phyloP scores from a whole-genome alignment of 345 rosid species.

The Sonneratia alba region DNA sequence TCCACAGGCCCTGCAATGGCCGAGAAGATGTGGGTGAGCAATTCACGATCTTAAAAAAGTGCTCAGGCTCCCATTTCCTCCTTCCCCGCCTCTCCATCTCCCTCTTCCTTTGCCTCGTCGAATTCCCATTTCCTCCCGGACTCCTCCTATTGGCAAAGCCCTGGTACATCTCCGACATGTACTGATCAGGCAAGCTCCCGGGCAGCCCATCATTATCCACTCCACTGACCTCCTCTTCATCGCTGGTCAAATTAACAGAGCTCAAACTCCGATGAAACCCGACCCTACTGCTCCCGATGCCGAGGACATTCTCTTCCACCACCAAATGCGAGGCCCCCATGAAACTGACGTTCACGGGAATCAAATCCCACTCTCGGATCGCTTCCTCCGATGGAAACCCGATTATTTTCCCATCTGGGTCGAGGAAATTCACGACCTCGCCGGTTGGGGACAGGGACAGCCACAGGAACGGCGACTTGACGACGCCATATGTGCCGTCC shows the following conservation, averaged over 20 bases:
- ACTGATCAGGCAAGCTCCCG: conserved; percentile 43
- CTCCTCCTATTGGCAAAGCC: conserved; percentile 69
- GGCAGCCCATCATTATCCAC: conserved; percentile 20
- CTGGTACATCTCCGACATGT: conserved; percentile 57
- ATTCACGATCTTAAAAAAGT: conserved; percentile 64
- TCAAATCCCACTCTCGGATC: conserved; percentile 24
- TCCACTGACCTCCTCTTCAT: conserved; percentile 32
- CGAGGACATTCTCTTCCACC: conserved; percentile 48
- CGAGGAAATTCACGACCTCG: conserved; percentile 37
- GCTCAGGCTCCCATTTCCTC: conserved; percentile 73
- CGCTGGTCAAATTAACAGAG: conserved; percentile 23
- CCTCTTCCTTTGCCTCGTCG: conserved; percentile 72
- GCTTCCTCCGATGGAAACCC: conserved; percentile 16
- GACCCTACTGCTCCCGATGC: not conserved
- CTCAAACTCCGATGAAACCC: conserved; percentile 29
- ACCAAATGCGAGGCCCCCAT: conserved; percentile 54
- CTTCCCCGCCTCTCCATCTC: conserved; percentile 63
- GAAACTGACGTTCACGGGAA: conserved; percentile 61
- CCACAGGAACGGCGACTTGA: conserved; percentile 54
- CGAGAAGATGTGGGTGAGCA: conserved; percentile 51
- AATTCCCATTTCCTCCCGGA: conserved; percentile 42
- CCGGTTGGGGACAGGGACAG: conserved; percentile 52
- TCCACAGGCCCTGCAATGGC: conserved; percentile 89
- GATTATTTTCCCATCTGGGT: conserved; percentile 31
- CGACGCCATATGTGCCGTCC: conserved; percentile 35